Base-by-base conservation (phyloP, 2,329 filamentous ascomycete species). In the Aspergillus ochraceus region DNA sequence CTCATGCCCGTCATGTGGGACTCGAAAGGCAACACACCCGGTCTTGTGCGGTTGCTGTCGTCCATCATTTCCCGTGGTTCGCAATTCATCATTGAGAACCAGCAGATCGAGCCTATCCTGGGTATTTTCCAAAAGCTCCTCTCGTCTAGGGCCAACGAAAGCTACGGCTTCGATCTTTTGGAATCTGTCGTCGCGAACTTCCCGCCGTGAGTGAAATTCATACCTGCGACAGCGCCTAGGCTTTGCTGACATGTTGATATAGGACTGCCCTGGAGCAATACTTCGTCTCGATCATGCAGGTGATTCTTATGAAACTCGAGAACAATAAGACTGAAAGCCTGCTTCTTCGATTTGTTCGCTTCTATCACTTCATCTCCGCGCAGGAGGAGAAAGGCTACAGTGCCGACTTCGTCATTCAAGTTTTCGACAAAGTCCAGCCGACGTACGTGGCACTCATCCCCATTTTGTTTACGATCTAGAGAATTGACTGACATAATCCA, bases 71-170 rank as follows among this genome's bases (percentile, higher is more conserved):
- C 91, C 17, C 89, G 90, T 66, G 90, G 89, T 26, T 84, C 88
- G 3, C 81, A 87, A 59, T 84, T 87, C 49, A 92, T 99, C 67
- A 80, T 90, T 19, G 84, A 86, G 24, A 88, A 90, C 70, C 90
- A 93, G 68, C 92, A 97, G 75, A 76, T 97, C 46, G 91, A 96
- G 72, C 87, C 90, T 3, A 87, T 98, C 52, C 83, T 99, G n/a
- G 91, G 92, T 59, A 95, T 99, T 64, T 99, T 98, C 83, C 94
- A 98, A 75, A 93, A 91, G 70, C 84, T 99, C 11, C 82, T 97
- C 47, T 84, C 85, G 3, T 88, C 86, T 66, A 97, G 95, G 78
- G 88, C 89, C 61, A 93, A 93, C 52, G 95, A 99, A 73, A 82
- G 86, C 20, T 88, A 93, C 70, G 91, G 89, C 0, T 97, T 98